Evolutionary conservation across 805 yeast species (phyloP), one percentile per base, ranked within the genome.

Genomic region (Nakazawaea laoshanensis): DNA sequence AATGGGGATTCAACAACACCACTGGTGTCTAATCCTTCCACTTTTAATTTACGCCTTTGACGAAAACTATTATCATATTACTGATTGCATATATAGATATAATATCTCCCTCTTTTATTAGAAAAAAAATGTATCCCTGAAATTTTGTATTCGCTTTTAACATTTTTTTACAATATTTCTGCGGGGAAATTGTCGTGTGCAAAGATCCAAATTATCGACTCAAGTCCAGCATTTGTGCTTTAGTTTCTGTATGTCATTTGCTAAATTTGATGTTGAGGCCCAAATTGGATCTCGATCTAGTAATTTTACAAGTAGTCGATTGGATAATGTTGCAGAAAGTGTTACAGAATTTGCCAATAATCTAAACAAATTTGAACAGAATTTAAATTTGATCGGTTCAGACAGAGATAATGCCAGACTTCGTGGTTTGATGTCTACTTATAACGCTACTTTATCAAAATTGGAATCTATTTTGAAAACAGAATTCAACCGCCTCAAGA

Each of bases 321-420:
- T 29, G 4, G 29, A 30, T 24, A 28, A 31, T 11, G 15, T 69
- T 4, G 58, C 73, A 1, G 42, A 44, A 5, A 66, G 63, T 39
- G 47, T 66, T 19, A 61, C 70, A 16, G 54, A 58, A 29, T 70
- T 70, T 45, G 72, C 73, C 4, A 57, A 55, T 37, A 57, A 65
- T n/a, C 63, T 71, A n/a, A 55, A 67, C 7, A 64, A 59, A 30
- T 58, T 76, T 28, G 76, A 72, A 38, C 58, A 60, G 19, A 61
- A 69, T 28, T 59, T 69, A 16, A 56, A 55, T 27, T 72, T 63
- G 33, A 42, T 77, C 11, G 84, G 84, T 0, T 58, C 77, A 1
- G 59, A 60, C 33, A 42, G 76, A 41, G 83, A 77, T 42, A 54
- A 56, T 14, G 37, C 59, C 3, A 48, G 50, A 7, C 43, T 50